Evolutionary conservation across 1,284 basidiomycete species (phyloP), one percentile per base, ranked within the genome.

Genomic region (Sporisorium graminicola): DNA sequence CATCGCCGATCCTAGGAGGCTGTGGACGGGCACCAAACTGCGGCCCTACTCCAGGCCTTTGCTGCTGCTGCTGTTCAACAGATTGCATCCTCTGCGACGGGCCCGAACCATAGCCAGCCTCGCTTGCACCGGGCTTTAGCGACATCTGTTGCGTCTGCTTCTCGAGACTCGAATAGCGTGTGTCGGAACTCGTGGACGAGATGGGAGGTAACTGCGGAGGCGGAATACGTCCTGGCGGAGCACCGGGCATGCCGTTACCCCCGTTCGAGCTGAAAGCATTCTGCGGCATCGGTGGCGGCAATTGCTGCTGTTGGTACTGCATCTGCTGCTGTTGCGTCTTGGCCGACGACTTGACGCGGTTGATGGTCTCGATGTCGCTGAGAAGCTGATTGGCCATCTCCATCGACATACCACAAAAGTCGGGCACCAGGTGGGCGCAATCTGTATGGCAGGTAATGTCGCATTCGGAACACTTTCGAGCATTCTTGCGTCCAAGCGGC

Each of bases 391-490:
- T 98, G 44, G 97, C 97, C 69, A 94, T 97, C 87, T 98, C 97
- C 96, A 99, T 99, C 24, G 94, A 95, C 96, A 99, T 98, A 56
- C 97, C 97, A 84, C 97, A 99, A 87, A 99, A 98, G 87, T 99
- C 96, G 65, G 97, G 97, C 33, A 99, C 96, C 59, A 99, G 90
- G 86, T 99, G 97, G 0, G 95, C 94, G 87, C 97, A 99, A 77
- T 97, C 94, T 24, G 94, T 94, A 87, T 99, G 97, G 81, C 95
- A 97, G 58, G 96, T 98, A 74, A 98, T 91, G 83, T 92, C 91
- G 87, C 97, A 99, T 86, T 99, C 96, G 57, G 92, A 91, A 87
- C 97, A 99, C 87, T 93, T 93, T 65, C 95, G 91, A 26, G 95
- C 93, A 86, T 97, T 96, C 89, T 98, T 98, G 75, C 95, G 91